phyloP scores from a whole-genome alignment of 148 eudicot genomes.

The Euryodendron excelsum region DNA sequence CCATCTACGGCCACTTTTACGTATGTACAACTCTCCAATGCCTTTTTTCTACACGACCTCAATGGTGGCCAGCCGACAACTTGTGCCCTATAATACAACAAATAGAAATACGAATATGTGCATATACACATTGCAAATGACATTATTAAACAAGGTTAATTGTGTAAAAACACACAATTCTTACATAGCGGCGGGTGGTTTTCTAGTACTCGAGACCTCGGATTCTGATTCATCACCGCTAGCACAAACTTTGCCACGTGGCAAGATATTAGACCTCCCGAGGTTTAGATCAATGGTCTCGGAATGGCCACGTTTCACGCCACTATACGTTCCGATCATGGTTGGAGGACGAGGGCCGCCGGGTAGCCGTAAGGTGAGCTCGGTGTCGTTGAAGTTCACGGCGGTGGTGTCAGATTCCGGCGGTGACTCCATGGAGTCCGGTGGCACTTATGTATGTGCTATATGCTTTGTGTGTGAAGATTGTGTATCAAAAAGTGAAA shows the following conservation, averaged over 20 bases:
- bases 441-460: not conserved
- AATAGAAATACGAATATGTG: not conserved
- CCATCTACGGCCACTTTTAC: conserved; percentile 25
- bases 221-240: not conserved
- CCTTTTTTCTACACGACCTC: conserved; percentile 15
- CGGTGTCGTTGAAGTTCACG: not conserved
- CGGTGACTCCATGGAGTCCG: not conserved
- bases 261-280: not conserved
- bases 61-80: conserved; percentile 23
- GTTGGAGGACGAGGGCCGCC: not conserved
- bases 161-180: not conserved
- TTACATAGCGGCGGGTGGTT: not conserved
- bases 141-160: not conserved
- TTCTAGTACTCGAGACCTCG: not conserved
- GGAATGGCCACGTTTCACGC: not conserved
- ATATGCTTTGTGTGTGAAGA: not conserved
- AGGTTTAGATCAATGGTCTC: not conserved
- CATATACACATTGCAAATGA: too few relatives aligned
- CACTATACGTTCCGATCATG: not conserved
- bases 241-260: not conserved
- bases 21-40: not conserved
- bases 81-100: conserved; percentile 2
- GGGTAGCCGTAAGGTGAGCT: not conserved
- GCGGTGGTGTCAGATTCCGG: not conserved
- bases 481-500: not conserved